Base-by-base conservation (phyloP, 495 filamentous ascomycete species). In the Annulohypoxylon nitens region DNA sequence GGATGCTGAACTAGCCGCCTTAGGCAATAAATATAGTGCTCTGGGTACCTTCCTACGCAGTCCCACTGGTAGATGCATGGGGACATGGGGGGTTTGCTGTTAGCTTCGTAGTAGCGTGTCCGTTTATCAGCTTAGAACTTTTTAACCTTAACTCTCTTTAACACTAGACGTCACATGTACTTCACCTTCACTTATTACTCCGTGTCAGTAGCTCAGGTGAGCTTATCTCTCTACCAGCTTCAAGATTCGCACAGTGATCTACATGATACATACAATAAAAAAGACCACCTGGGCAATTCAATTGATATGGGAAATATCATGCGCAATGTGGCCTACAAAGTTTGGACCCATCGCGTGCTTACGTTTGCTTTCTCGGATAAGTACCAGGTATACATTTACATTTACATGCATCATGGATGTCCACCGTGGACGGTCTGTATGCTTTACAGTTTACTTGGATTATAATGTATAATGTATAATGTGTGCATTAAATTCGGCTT, bases 111-210 rank as follows among this genome's bases (percentile, higher is more conserved):
- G 23, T 54, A 54, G 25, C 50, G 34, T 58, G 33, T 25, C 34
- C 33, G 33, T 37, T 58, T 39, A 58, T 30, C 54, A 36, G 54
- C 20, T 43, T 43, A 60, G 16, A n/a, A 43, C 39, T 60, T 60
- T 60, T 43, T 60, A 60, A 60, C 57, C 57, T 60, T 43, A 43
- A 60, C 37, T 36, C 18, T 60, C 11, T 33, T 41, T 16, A 54
- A 54, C 50, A 30, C 12, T 57, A 7, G 36, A 57, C 53, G 11
- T 57, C 53, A 57, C 33, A 57, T 51, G 18, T 23, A 51, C 18
- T 25, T 26, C 2, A 26, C 20, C 8, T 25, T 26, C 2, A 26
- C 20, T 26, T 51, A 23, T 51, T 14, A 25, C 48, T 51, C 47
- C 20, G 47, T 50, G 47, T n/a, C 7, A 25, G 23, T 30, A 53